These are phyloP conservation scores for Stephania yunnanensis DNA, from an alignment of 164 flowering plant genomes.

Conservation along the genomic window DNA sequence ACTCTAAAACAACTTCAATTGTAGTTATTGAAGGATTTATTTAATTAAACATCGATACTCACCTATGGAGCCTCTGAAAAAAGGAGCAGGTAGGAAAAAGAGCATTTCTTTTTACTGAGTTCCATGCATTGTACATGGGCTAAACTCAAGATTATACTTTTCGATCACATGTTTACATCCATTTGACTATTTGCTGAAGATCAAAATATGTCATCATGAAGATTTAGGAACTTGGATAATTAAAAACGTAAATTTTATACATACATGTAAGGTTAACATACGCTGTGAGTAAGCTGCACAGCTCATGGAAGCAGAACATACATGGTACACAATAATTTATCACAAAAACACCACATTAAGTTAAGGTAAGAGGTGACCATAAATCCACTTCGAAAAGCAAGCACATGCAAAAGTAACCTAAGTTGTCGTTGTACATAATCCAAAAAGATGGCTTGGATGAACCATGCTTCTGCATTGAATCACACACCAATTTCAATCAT, in stretches of 20 bases:
- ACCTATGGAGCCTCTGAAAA: not conserved
- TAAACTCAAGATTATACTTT: no score
- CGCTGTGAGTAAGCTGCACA: not conserved
- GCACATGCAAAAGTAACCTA: conserved; percentile 10
- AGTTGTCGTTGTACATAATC: conserved; percentile 20
- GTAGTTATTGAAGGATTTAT: no score
- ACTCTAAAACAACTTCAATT: no score
- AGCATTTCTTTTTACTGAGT: not conserved
- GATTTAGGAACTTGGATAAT: not conserved
- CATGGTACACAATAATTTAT: conserved; percentile 11
- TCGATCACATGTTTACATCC: not conserved
- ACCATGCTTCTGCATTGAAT: conserved; percentile 13
- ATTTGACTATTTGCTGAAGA: not conserved
- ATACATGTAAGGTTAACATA: not conserved
- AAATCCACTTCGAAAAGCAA: conserved; percentile 9
- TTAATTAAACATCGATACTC: not conserved
- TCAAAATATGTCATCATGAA: not conserved
- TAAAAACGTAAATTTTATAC: not conserved
- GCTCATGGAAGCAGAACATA: not conserved
- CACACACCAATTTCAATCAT: conserved; percentile 27
- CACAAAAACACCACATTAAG: conserved; percentile 9
- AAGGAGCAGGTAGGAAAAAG: not conserved
- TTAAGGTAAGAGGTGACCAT: conserved; percentile 5
- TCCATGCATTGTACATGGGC: not conserved
- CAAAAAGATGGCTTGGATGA: conserved; percentile 7